Percentiles rank a stretch among this genome's conserved stretches.
phyloP scores from a whole-genome alignment of 495 filamentous ascomycete species.

The Hypoxylon trugodes region DNA sequence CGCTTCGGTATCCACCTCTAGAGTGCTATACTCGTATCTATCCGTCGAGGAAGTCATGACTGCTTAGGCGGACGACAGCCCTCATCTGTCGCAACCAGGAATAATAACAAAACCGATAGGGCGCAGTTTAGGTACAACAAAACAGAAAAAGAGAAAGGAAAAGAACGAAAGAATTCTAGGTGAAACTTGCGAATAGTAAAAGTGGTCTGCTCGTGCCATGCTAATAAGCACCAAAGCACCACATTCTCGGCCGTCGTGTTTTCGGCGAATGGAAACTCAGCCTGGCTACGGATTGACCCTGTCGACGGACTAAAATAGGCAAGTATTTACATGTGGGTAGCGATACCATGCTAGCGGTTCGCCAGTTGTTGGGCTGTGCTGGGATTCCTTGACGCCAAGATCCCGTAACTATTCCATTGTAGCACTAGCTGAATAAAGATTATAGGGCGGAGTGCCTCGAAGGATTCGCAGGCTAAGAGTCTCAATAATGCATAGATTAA shows the following conservation, averaged over 20 bases:
- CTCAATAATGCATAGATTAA: slow-evolving; percentile 3
- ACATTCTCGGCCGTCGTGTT: slow-evolving; percentile 6
- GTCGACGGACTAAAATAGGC: slow-evolving; percentile 12
- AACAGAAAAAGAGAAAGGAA: slow-evolving; percentile 7
- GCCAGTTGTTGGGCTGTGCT: slow-evolving; percentile 22
- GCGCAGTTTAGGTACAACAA: background rate
- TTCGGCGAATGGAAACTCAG: slow-evolving; percentile 21
- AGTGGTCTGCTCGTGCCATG: slow-evolving; percentile 27
- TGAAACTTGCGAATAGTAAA: slow-evolving; percentile 25
- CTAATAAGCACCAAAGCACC: too few relatives aligned
- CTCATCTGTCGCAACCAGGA: slow-evolving; percentile 1
- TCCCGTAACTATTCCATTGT: slow-evolving; percentile 4
- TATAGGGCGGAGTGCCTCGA: slow-evolving; percentile 5
- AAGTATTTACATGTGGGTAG: slow-evolving; percentile 21
- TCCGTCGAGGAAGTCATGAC: slow-evolving; percentile 39
- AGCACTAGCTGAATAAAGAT: slow-evolving; percentile 5
- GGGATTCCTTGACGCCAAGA: slow-evolving; percentile 11
- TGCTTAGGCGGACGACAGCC: slow-evolving; percentile 3
- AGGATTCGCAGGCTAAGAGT: slow-evolving; percentile 14
- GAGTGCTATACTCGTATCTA: slow-evolving; percentile 38
- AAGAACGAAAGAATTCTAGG: slow-evolving; percentile 13
- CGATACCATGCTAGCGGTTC: slow-evolving; percentile 12
- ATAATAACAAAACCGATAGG: slow-evolving; percentile 6
- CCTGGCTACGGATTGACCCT: background rate
- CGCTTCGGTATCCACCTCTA: slow-evolving; percentile 38